phyloP scores from a whole-genome alignment of 2,329 filamentous ascomycete genomes.

The Waltergamsia citrina region DNA sequence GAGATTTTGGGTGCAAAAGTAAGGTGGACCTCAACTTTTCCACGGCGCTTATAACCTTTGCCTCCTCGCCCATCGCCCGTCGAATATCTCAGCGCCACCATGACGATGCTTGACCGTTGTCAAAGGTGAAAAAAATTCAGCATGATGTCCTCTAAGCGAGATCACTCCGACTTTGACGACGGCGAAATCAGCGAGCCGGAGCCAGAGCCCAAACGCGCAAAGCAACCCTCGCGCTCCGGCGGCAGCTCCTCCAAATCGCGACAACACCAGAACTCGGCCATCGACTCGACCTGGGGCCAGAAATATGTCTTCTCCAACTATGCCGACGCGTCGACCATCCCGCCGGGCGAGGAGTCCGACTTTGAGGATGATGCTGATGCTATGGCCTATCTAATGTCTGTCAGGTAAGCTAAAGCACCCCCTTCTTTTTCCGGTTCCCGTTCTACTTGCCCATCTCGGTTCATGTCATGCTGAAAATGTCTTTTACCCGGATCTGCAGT shows the following conservation, averaged over 20 bases:
- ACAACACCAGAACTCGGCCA: constrained; percentile 32
- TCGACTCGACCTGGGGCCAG: constrained; percentile 61
- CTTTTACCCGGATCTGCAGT: constrained; percentile 1
- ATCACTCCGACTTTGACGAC: constrained; percentile 18
- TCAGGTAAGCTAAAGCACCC: constrained; percentile 45
- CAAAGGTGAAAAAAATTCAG: too few species aligned
- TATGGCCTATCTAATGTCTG: constrained; percentile 60
- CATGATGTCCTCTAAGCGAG: constrained; percentile 23
- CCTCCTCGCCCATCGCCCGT: too few species aligned
- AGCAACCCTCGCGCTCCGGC: constrained; percentile 12
- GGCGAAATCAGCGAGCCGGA: constrained; percentile 13
- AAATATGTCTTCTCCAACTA: constrained; percentile 61
- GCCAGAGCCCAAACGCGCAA: constrained; percentile 13
- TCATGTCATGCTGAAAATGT: constrained; percentile 15
- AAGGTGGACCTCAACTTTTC: too few species aligned
- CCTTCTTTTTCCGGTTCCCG: background rate
- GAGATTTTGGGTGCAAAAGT: too few species aligned
- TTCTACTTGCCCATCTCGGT: constrained; percentile 3
- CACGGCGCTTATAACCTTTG: too few species aligned
- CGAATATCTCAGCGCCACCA: too few species aligned
- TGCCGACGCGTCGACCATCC: constrained; percentile 34
- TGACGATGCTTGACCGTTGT: too few species aligned
- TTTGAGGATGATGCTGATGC: constrained; percentile 61
- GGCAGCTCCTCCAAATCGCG: constrained; percentile 16
- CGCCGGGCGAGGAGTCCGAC: constrained; percentile 48